phyloP scores from a whole-genome alignment of 192 early-diverging fungal species.

The Borealophlyctis nickersoniae region DNA sequence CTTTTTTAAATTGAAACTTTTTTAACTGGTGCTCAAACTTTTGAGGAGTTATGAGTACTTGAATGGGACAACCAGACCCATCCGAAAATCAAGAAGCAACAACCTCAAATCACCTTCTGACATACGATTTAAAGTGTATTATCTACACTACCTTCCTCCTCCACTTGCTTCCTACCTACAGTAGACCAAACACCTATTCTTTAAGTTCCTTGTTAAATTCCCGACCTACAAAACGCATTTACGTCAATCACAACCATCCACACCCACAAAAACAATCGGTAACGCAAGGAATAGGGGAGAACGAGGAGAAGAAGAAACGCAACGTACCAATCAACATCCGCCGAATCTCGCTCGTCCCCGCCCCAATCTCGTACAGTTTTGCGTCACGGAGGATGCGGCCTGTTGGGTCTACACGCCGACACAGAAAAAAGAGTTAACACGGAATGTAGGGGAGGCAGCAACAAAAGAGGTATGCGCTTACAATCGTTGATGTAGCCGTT shows the following conservation, averaged over 20 bases:
- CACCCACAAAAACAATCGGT: too few relatives aligned
- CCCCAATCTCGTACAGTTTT: conserved; percentile 96
- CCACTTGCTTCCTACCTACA: too few relatives aligned
- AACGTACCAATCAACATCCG: conserved; percentile 80
- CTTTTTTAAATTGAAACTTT: too few relatives aligned
- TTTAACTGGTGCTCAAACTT: too few relatives aligned
- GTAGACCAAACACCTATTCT: too few relatives aligned
- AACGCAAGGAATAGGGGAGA: neutral
- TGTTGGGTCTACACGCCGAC: conserved; percentile 35
- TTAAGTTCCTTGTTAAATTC: conserved; percentile 56
- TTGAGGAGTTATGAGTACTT: too few relatives aligned
- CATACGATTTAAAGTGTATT: too few relatives aligned
- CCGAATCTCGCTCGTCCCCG: conserved; percentile 91
- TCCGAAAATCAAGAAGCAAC: too few relatives aligned
- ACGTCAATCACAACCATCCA: conserved; percentile 1
- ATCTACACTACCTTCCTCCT: too few relatives aligned
- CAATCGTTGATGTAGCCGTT: conserved; percentile 94
- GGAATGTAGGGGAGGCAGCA: neutral
- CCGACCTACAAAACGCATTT: conserved; percentile 18
- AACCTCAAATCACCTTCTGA: too few relatives aligned
- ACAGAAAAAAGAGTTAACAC: neutral
- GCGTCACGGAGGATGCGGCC: conserved; percentile 88
- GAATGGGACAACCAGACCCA: too few relatives aligned
- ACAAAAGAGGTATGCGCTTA: conserved; percentile 15
- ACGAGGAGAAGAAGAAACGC: neutral